Evolutionary conservation across 257 asterid species (phyloP).

Genomic region (Solanum tacnaense): DNA sequence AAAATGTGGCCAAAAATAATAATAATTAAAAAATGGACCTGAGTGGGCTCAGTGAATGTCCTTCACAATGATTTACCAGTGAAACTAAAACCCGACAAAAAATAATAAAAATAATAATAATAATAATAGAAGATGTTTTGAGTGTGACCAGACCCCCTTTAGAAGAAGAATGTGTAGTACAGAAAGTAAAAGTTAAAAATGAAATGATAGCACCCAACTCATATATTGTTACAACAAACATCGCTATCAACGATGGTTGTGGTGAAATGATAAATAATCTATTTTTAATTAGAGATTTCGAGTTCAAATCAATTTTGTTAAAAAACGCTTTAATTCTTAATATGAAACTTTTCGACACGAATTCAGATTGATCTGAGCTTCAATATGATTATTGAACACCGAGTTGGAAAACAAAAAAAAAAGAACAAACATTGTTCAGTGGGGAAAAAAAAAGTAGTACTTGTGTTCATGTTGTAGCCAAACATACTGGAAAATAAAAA

Average conservation of each 20-base stretch:
- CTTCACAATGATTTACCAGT: not conserved
- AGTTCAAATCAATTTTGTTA: too few species aligned
- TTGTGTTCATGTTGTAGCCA: not conserved
- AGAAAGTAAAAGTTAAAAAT: not conserved
- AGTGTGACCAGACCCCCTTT: not conserved
- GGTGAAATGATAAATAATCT: rapidly evolving
- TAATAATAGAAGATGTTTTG: not conserved
- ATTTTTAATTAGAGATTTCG: rapidly evolving
- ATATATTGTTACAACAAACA: not conserved
- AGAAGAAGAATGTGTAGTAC: not conserved
- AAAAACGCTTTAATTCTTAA: rapidly evolving
- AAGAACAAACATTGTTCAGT: not conserved
- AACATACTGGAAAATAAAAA: not conserved
- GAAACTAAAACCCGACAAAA: not conserved
- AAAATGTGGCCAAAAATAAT: not conserved
- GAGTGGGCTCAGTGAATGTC: not conserved
- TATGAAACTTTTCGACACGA: too few species aligned
- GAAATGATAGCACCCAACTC: not conserved
- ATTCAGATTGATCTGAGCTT: too few species aligned
- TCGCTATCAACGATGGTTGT: rapidly evolving
- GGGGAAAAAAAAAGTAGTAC: not conserved
- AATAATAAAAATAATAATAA: not conserved
- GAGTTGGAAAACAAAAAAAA: too few species aligned
- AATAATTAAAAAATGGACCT: not conserved
- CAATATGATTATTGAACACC: too few species aligned